Evolutionary conservation across 192 early-diverging fungal species (phyloP), one percentile per base, ranked within the genome.

Genomic region (Backusella sp.): DNA sequence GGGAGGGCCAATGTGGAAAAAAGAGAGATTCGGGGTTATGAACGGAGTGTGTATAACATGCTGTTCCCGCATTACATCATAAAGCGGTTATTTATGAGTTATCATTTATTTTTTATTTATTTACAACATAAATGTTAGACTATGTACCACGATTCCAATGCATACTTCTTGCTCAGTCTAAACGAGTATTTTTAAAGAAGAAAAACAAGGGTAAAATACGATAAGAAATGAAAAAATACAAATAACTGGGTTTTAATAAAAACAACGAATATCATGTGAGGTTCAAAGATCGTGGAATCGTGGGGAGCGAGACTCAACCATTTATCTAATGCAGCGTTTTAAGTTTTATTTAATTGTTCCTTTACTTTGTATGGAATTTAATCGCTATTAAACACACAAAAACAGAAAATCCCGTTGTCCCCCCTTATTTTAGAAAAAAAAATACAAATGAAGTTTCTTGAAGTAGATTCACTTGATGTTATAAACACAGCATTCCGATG

Each of bases 401-500:
- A 49, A 49, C 46, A 49, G 46, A 49, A 49, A 49, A 49, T n/a
- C 46, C 46, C 46, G 46, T n/a, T n/a, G 6, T 49, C 17, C 19
- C 46, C 46, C 6, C 6, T 49, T n/a, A 19, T 49, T 49, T 21
- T 21, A 21, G 2, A 6, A 53, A n/a, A 14, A 53, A 53, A 32
- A 32, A 1, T 32, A 3, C 32, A 32, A 32, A 67, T 79, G 77
- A 79, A 79, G 35, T 79, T 79, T 70, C 66, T 79, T 36, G 67
- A 79, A 74, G 68, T 79, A 17, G 77, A 79, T 70, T 73, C 90
- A 15, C 88, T 99, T 71, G 95, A 96, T 72, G 84, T 88, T 66
- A 87, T 99, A 66, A 99, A 98, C 84, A 89, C 90, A 73, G 91
- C 86, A 9, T 89, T 99, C 28, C 88, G 90, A 41, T 97, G 92